Percentiles rank a stretch among this genome's conserved stretches.
Evolutionary conservation across 1,284 basidiomycete genomes (phyloP).

Genomic region (Cerrena zonata): DNA sequence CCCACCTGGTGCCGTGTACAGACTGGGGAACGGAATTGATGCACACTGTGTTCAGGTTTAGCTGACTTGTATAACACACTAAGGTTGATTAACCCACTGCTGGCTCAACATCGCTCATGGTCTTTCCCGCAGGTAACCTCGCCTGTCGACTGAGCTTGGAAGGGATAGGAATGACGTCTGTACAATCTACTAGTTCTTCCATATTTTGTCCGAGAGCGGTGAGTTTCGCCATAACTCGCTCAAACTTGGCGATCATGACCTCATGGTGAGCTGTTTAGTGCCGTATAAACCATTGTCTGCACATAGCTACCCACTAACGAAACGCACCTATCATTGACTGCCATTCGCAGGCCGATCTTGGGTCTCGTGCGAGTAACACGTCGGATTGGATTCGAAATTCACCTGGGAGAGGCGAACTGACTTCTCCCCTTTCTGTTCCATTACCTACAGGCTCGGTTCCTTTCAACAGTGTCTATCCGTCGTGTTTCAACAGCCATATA

Average conservation of each 20-base stretch:
- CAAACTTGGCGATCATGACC: conserved; percentile 1
- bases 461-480: not conserved
- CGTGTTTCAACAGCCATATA: not conserved
- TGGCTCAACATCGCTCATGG: not conserved
- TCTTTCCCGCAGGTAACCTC: not conserved
- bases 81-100: too few species aligned
- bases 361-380: not conserved
- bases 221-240: conserved; percentile 5
- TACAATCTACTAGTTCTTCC: conserved; percentile 2
- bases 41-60: conserved; percentile 12
- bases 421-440: not conserved
- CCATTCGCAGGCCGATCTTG: conserved; percentile 7
- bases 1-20: conserved; percentile 21
- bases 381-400: conserved; percentile 6
- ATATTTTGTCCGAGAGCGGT: conserved; percentile 3
- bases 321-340: conserved; percentile 6
- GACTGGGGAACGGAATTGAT: conserved; percentile 24
- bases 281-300: too few species aligned
- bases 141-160: not conserved
- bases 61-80: too few species aligned
- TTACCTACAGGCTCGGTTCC: conserved; percentile 2
- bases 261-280: conserved; percentile 1
- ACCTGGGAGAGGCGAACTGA: conserved; percentile 1
- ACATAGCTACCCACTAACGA: not conserved
- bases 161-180: conserved; percentile 7